Base-by-base conservation (phyloP, 2,329 filamentous ascomycete genomes). In the Fulvia fulva region DNA sequence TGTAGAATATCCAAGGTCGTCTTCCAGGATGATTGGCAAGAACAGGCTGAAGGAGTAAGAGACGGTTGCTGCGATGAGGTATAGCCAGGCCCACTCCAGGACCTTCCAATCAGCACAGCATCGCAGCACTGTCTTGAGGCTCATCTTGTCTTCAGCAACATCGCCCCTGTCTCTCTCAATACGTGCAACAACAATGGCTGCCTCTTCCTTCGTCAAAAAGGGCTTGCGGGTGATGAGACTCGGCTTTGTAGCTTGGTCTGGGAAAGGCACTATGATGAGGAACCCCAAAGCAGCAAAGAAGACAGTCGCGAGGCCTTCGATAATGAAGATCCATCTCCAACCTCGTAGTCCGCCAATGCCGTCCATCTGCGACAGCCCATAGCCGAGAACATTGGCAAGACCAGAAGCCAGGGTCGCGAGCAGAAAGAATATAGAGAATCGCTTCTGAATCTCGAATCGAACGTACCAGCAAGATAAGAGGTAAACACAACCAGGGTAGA, bases 301-400 rank as follows among this genome's bases (percentile, higher is more conserved):
- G 0, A 74, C 60, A 0, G 75, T 73, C 3, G 77, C 73, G 3
- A 75, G 59, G 2, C 75, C 76, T 57, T 79, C 77, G 63, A 79
- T 75, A 41, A 79, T 72, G 58, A 80, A 80, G 2, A 53, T 71
- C 76, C 76, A 80, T 46, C 75, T 73, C 77, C 58, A 63, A 0
- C 75, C 78, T 12, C 51, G 52, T 3, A 59, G 86, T 82, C 73
- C 85, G 22, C 58, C 64, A 6, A 64, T 50, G 4, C 60, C 62
- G 12, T 61, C 53, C 62, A 64, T 63, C 37, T 63, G 54, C 16
- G 44, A 55, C 9, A 64, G 41, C 0, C 60, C 62, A 22, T 61
- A 63, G 3, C 58, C 62, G 8, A 64, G 52, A 32, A 64, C 62
- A 34, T 59, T 61, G 7, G 57, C 60, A 41, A 61, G 59, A 1